phyloP scores from a whole-genome alignment of 2,329 filamentous ascomycete genomes.

The Talaromyces amestolkiae region DNA sequence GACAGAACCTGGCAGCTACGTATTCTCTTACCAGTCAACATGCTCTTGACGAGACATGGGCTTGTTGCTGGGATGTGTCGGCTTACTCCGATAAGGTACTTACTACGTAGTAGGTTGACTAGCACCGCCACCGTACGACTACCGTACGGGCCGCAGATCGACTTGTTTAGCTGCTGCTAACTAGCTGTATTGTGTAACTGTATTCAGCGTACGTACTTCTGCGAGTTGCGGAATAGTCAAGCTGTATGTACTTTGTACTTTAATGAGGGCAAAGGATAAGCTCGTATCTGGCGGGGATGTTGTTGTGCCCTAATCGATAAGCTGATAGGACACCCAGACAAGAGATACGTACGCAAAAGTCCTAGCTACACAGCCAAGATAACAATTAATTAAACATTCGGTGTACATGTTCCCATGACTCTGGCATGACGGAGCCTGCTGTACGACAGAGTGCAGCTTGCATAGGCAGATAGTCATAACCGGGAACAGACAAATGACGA shows the following conservation, averaged over 20 bases:
- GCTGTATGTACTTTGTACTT: background rate
- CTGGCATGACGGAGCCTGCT: background rate
- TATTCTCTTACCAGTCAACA: background rate
- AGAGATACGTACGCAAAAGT: background rate
- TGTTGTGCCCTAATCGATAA: slow-evolving; percentile 1
- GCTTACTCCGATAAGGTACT: background rate
- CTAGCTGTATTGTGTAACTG: background rate
- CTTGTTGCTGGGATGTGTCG: slow-evolving; percentile 5
- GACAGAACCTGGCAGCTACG: too few relatives aligned
- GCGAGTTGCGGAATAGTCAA: background rate
- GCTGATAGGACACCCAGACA: background rate
- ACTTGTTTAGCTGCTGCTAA: background rate
- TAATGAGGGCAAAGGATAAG: background rate
- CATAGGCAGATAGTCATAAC: background rate
- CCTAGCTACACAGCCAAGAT: background rate
- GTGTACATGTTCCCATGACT: slow-evolving; percentile 3
- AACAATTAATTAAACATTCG: background rate
- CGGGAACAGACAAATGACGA: background rate
- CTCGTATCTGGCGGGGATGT: background rate
- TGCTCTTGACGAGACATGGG: background rate
- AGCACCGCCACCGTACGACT: slow-evolving; percentile 5
- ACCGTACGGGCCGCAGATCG: slow-evolving; percentile 12
- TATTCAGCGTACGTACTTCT: background rate
- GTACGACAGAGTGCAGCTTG: slow-evolving; percentile 5
- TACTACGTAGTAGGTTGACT: background rate